These are phyloP conservation scores for Colletotrichum brevisporum DNA, from an alignment of 2,329 filamentous ascomycete species.

Conservation along the genomic window DNA sequence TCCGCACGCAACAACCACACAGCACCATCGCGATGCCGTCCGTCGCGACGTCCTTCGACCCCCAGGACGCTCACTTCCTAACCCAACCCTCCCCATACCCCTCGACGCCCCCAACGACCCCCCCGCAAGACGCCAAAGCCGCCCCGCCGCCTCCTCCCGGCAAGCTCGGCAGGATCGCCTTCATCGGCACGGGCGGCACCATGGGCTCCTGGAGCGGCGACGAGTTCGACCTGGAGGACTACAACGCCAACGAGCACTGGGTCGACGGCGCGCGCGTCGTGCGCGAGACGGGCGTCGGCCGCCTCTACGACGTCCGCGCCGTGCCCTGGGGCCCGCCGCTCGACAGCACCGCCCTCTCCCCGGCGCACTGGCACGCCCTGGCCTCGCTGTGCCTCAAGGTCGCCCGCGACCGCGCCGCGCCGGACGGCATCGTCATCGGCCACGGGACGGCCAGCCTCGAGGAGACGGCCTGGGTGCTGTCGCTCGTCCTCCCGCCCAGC, in stretches of 20 bases:
- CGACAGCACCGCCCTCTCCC: constrained; percentile 24
- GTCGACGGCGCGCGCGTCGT: neutral
- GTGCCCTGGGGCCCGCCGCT: constrained; percentile 5
- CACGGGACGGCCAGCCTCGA: constrained; percentile 34
- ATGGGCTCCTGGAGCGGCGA: constrained; percentile 12
- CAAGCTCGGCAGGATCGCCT: constrained; percentile 4
- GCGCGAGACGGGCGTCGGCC: neutral
- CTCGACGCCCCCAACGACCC: neutral
- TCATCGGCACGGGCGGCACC: constrained; percentile 21
- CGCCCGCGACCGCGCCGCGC: neutral
- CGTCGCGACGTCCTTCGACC: too few relatives aligned
- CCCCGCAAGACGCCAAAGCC: neutral
- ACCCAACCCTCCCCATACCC: neutral
- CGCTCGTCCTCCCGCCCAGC: neutral
- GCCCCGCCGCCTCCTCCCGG: neutral
- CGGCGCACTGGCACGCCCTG: constrained; percentile 2
- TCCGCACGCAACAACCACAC: too few relatives aligned
- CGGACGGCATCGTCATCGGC: constrained; percentile 17
- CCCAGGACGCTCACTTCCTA: too few relatives aligned
- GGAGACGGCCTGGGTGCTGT: constrained; percentile 27
- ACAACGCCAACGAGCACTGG: constrained; percentile 16
- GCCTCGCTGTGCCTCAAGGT: neutral
- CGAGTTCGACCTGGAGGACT: constrained; percentile 22
- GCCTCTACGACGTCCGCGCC: neutral
- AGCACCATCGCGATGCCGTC: too few relatives aligned